Percentiles rank a stretch among this genome's conserved stretches.
These are phyloP conservation scores for Pestalotiopsis sp. DNA, from an alignment of 2,329 filamentous ascomycete genomes.

Conservation along the genomic window DNA sequence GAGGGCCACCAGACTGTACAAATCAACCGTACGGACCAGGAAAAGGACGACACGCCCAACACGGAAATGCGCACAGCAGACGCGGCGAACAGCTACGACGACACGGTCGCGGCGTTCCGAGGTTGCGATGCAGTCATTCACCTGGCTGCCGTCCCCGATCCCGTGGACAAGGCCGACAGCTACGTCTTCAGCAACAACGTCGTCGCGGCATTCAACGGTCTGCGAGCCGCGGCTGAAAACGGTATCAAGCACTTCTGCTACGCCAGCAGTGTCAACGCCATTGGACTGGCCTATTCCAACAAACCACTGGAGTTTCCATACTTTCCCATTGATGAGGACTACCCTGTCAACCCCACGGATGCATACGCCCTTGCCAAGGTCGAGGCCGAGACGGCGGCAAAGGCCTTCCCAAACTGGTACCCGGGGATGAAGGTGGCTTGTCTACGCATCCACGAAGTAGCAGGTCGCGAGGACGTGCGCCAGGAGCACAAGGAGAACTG, in stretches of 20 bases:
- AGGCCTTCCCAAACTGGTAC: conserved; percentile 36
- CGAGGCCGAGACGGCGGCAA: conserved; percentile 36
- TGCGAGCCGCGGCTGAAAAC: conserved; percentile 35
- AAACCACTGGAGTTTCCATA: conserved; percentile 36
- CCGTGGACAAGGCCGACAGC: conserved; percentile 32
- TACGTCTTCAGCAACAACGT: conserved; percentile 40
- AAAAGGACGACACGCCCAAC: conserved; percentile 31
- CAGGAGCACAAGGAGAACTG: conserved; percentile 35
- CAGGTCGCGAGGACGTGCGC: conserved; percentile 28
- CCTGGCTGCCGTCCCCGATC: conserved; percentile 30
- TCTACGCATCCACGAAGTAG: conserved; percentile 39
- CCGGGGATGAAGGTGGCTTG: conserved; percentile 39
- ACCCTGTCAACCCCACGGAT: conserved; percentile 34
- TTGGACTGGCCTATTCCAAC: conserved; percentile 39
- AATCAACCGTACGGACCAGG: conserved; percentile 33
- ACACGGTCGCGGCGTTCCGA: conserved; percentile 31
- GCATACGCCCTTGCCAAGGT: conserved; percentile 38
- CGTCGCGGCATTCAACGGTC: conserved; percentile 39
- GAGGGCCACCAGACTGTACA: conserved; percentile 35
- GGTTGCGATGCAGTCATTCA: conserved; percentile 40
- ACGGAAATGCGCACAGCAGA: conserved; percentile 36
- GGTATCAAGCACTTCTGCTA: conserved; percentile 38
- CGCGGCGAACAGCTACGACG: conserved; percentile 33
- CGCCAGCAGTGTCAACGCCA: conserved; percentile 39
- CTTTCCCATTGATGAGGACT: conserved; percentile 39